Base-by-base conservation (phyloP, 768 basidiomycete species). In the Psilocybe subaeruginosa region DNA sequence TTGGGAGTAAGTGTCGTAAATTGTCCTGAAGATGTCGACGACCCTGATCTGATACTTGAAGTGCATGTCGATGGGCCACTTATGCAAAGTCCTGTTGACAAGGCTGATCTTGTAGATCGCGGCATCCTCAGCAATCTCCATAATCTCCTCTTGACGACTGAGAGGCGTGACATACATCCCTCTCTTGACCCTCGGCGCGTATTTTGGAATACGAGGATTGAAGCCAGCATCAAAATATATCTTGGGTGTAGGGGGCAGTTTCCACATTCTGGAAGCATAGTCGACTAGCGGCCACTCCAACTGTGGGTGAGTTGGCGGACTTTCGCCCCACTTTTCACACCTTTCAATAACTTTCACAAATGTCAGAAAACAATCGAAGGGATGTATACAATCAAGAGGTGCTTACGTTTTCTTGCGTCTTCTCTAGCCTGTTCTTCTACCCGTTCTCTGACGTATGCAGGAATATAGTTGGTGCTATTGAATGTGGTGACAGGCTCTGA, bases 21-120 rank as follows among this genome's bases (percentile, higher is more conserved):
- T 86, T 8, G 80, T 82, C 56, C 80, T 70, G 67, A 88, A 86
- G 35, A 90, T 79, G 54, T 90, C 87, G 23, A 82, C 77, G 65
- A 85, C 82, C 12, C 80, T 73, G 58, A 89, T 75, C 8, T 81
- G 76, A 56, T 79, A 62, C 46, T 82, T 71, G 8, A 74, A 72
- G 65, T 62, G 61, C 59, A 85, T 78, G 56, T 78, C 64, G 41
- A 86, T 73, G 4, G 76, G 73, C 71, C 79, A 80, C 41, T 62
- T 57, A 37, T 77, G 67, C 65, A 77, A 76, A 39, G 68, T 69
- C n/a, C 61, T 70, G 62, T 82, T 82, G 17, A 72, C 62, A 68
- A 88, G 82, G 60, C 74, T 70, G 78, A 87, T 86, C 59, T 84
- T 79, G 3, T 67, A 67, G 8, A 61, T 58, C 7, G 43, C 39